Evolutionary conservation across 2,329 filamentous ascomycete genomes (phyloP), one percentile per base, ranked within the genome.

Genomic region (Coniochaeta pulveracea): DNA sequence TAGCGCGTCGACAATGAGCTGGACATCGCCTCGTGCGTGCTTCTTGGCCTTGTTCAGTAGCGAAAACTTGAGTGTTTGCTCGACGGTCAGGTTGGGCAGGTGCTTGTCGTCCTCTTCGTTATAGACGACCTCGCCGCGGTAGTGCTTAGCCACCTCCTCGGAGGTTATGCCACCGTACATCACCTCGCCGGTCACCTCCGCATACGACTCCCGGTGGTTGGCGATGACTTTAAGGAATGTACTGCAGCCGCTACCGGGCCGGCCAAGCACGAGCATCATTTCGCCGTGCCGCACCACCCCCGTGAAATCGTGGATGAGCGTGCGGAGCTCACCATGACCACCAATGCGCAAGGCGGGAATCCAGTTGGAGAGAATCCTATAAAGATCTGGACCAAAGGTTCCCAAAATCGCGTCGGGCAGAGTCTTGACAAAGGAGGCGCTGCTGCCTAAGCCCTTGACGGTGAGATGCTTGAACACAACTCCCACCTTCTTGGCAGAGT

Each of bases 391-490:
- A n/a, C n/a, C n/a, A n/a, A n/a, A n/a, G n/a, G n/a, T n/a, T n/a
- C n/a, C n/a, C n/a, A n/a, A n/a, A n/a, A n/a, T n/a, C n/a, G n/a
- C n/a, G n/a, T n/a, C n/a, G n/a, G n/a, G n/a, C n/a, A n/a, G n/a
- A n/a, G n/a, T n/a, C n/a, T n/a, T n/a, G n/a, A n/a, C 80, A 41
- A 82, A 81, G 0, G 72, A 72, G 0, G 79, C 64, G 1, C 73
- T 76, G 10, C 72, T 73, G 26, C 76, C 75, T 6, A 77, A 59
- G 12, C 83, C 83, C 51, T 80, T 77, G 18, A 89, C 83, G 0
- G 75, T 85, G 32, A 89, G 61, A 44, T 83, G 68, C 54, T 80
- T 83, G 63, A 79, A 89, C 2, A 85, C 60, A 1, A 89, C 79
- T 3, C 84, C 83, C 9, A 89, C 72, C 46, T 78, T 82, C 59